A percentile compares a stretch with the other conserved stretches of the same genome.
These are phyloP conservation scores for Eutrema heterophyllum DNA, from an alignment of 345 rosid genomes.

Conservation along the genomic window DNA sequence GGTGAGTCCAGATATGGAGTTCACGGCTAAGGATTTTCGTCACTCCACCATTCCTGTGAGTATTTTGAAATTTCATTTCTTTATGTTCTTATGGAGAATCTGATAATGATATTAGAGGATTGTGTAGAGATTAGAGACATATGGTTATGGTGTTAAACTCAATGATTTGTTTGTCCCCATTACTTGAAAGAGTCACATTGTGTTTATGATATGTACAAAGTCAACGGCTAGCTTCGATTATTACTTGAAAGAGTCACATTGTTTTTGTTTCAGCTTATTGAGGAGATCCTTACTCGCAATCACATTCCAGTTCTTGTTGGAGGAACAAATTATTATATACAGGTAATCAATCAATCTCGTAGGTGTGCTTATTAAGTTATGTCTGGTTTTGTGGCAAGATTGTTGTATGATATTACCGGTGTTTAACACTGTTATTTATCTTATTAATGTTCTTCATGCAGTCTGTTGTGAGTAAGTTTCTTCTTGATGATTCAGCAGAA, in stretches of 20 bases:
- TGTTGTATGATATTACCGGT: not conserved
- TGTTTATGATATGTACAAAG: not conserved
- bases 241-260: not conserved
- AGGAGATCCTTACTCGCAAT: constrained; percentile 65
- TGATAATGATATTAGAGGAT: no score
- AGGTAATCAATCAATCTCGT: constrained; percentile 40
- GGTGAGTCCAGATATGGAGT: constrained; percentile 54
- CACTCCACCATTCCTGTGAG: constrained; percentile 73
- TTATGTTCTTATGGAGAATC: no score
- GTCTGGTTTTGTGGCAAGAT: not conserved
- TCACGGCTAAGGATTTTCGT: constrained; percentile 73
- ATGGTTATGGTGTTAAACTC: no score
- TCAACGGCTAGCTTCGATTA: no score
- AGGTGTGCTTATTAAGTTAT: not conserved
- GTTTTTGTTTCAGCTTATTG: constrained; percentile 48
- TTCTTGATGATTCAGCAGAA: constrained; percentile 58
- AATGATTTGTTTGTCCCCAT: no score
- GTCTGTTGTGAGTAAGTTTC: constrained; percentile 88
- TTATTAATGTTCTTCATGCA: constrained; percentile 15
- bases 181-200: not conserved
- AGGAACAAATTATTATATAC: constrained; percentile 91
- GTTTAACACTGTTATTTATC: not conserved
- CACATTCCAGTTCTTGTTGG: constrained; percentile 83
- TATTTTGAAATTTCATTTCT: not conserved
- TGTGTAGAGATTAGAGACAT: no score